Conservation (phyloP, 257 asterid species). For the Lycium barbarum region DNA sequence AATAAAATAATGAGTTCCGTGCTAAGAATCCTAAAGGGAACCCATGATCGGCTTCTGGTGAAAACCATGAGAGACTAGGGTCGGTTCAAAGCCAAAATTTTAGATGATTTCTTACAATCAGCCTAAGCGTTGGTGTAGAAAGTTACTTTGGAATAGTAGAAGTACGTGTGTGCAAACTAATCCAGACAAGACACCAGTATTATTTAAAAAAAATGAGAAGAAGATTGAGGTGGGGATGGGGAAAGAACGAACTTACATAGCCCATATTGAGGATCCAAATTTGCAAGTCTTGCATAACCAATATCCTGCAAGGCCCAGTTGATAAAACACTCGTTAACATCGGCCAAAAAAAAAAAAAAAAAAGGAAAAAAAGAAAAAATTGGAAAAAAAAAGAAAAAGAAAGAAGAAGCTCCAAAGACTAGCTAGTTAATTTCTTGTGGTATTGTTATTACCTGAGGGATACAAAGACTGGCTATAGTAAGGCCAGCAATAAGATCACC, state of each 20-base stretch:
- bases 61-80: background rate
- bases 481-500: constrained; percentile 86
- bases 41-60: too few relatives aligned
- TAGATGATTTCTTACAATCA: background rate
- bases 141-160: background rate
- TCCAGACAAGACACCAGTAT: background rate
- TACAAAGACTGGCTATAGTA: constrained; percentile 82
- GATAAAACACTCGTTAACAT: background rate
- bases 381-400: background rate
- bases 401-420: background rate
- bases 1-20: too few relatives aligned
- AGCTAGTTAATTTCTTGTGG: too few relatives aligned
- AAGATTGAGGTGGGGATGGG: background rate
- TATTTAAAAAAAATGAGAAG: background rate
- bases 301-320: constrained; percentile 62
- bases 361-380: too few relatives aligned
- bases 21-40: background rate
- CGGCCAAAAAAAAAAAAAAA: background rate
- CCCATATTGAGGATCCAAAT: constrained; percentile 71
- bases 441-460: constrained; percentile 65
- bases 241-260: constrained; percentile 55
- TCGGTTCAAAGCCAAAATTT: too few relatives aligned
- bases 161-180: background rate
- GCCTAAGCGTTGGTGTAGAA: background rate
- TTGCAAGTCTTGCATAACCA: constrained; percentile 76